Evolutionary conservation across 371 early-diverging fungal genomes (phyloP).

Genomic region (Batkoa obscura): DNA sequence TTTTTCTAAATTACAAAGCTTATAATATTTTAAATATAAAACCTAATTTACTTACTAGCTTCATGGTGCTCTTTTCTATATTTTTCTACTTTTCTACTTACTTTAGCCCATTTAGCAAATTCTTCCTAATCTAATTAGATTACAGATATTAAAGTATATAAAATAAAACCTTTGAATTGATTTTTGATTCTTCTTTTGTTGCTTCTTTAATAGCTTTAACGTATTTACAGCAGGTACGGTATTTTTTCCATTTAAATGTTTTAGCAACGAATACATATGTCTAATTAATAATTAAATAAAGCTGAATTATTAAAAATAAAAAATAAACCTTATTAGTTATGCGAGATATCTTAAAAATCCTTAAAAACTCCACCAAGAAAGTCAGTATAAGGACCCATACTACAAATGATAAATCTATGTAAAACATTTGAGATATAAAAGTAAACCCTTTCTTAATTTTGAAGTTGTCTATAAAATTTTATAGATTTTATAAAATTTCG

Average conservation of each 20-base stretch:
- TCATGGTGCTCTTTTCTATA: not conserved
- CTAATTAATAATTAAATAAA: not conserved
- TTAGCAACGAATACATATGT: not conserved
- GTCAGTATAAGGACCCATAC: not conserved
- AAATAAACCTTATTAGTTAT: not conserved
- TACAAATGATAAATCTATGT: not conserved
- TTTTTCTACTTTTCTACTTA: not conserved
- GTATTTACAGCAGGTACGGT: not conserved
- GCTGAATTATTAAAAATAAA: not conserved
- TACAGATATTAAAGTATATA: not conserved
- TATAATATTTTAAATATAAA: not conserved
- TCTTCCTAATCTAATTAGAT: not conserved
- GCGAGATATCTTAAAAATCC: not conserved
- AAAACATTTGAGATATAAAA: not conserved
- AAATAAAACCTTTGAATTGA: not conserved
- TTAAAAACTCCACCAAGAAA: not conserved
- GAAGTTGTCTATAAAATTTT: not conserved
- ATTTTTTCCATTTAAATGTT: not conserved
- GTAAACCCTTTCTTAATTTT: not conserved
- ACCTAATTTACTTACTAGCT: not conserved
- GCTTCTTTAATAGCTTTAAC: not conserved
- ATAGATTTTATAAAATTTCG: not conserved
- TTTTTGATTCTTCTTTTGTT: not conserved
- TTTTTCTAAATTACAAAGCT: not conserved
- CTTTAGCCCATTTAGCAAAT: constrained; percentile 2